phyloP scores from a whole-genome alignment of 441 rosid genomes.

The Euphorbia schlechtendalii region DNA sequence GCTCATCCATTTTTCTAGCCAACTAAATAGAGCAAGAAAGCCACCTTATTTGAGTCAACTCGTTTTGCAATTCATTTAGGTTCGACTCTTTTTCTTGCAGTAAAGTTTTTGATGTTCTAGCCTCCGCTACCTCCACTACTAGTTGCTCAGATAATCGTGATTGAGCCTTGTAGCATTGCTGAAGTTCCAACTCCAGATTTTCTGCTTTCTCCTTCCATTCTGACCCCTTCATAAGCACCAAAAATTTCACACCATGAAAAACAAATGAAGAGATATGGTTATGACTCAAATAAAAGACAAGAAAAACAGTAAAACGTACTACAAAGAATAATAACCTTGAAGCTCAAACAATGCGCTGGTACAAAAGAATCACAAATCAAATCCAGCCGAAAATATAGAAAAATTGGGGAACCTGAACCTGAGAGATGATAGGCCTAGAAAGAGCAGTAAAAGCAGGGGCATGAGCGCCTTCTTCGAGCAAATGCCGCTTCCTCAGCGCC shows the following conservation, averaged over 20 bases:
- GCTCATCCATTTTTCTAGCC: conserved; percentile 4
- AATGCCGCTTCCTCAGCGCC: conserved; percentile 79
- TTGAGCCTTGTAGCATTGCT: conserved; percentile 88
- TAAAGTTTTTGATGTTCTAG: conserved; percentile 60
- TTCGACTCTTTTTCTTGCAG: conserved; percentile 60
- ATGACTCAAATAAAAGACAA: background rate
- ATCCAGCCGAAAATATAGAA: background rate
- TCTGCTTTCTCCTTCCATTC: conserved; percentile 97
- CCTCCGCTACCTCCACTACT: conserved; percentile 79
- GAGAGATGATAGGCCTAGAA: conserved; percentile 68
- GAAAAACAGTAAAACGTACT: background rate
- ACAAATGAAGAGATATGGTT: background rate
- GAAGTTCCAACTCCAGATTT: conserved; percentile 66
- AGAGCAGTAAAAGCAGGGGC: conserved; percentile 73
- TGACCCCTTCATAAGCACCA: conserved; percentile 46
- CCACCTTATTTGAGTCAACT: conserved; percentile 49
- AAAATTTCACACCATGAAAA: conserved; percentile 14
- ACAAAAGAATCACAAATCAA: background rate
- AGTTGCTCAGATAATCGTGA: conserved; percentile 84
- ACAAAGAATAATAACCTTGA: background rate
- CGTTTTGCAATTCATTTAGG: conserved; percentile 44
- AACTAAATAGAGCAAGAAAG: conserved; percentile 1
- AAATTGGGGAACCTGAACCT: conserved; percentile 32
- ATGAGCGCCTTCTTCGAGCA: conserved; percentile 91
- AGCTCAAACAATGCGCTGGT: background rate